Evolutionary conservation across 495 filamentous ascomycete species (phyloP).

Genomic region (Podospora conica): DNA sequence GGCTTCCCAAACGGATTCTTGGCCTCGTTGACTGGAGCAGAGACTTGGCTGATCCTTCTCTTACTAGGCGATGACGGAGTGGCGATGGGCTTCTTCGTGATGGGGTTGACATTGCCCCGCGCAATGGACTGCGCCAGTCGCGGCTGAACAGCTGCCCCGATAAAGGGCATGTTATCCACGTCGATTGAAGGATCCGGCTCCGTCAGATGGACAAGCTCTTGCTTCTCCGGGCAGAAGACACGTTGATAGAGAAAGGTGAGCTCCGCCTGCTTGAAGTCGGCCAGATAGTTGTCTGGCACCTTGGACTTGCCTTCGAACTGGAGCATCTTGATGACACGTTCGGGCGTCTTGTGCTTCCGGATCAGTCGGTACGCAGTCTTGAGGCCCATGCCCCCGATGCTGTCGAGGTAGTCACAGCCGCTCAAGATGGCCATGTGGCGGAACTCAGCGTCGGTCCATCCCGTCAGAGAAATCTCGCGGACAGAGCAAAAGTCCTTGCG

Average conservation of each 20-base stretch:
- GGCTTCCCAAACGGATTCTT: slow-evolving; percentile 52
- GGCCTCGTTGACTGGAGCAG: slow-evolving; percentile 24
- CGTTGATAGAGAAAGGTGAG: slow-evolving; percentile 89
- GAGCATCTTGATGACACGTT: slow-evolving; percentile 71
- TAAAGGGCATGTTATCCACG: slow-evolving; percentile 64
- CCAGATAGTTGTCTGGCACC: slow-evolving; percentile 71
- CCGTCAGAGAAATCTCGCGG: slow-evolving; percentile 78
- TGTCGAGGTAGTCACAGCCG: slow-evolving; percentile 93
- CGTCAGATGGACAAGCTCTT: slow-evolving; percentile 66
- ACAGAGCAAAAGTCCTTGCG: slow-evolving; percentile 81
- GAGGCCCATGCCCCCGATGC: slow-evolving; percentile 77
- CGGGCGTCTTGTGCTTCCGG: slow-evolving; percentile 80
- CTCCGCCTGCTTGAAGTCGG: slow-evolving; percentile 76
- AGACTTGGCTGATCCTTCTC: slow-evolving; percentile 36
- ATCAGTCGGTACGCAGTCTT: slow-evolving; percentile 90
- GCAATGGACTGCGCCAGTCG: slow-evolving; percentile 70
- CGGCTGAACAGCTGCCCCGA: slow-evolving; percentile 65
- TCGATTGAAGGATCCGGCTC: slow-evolving; percentile 53
- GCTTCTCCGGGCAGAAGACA: slow-evolving; percentile 75
- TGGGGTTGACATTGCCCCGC: slow-evolving; percentile 79
- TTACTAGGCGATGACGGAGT: slow-evolving; percentile 31
- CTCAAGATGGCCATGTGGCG: slow-evolving; percentile 93
- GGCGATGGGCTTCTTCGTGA: slow-evolving; percentile 68
- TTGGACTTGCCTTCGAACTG: slow-evolving; percentile 80
- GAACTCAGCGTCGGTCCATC: slow-evolving; percentile 89